Percentiles rank a stretch among this genome's conserved stretches.
phyloP scores from a whole-genome alignment of 164 flowering plant genomes.

The Chloranthus sessilifolius region DNA sequence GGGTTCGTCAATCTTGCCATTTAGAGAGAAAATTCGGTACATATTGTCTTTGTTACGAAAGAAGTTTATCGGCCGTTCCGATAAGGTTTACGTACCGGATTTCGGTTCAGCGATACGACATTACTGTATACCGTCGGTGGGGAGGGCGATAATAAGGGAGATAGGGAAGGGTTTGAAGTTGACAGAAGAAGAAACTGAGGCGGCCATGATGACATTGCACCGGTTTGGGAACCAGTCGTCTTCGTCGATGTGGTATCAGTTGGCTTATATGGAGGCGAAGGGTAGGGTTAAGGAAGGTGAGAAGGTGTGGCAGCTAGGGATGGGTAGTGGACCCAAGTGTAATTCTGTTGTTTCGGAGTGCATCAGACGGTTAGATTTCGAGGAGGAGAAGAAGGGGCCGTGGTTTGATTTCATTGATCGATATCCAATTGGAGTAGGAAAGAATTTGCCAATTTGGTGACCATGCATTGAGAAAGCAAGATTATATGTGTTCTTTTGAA shows the following conservation, averaged over 20 bases:
- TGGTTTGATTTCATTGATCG: slow-evolving; percentile 42
- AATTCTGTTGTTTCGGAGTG: slow-evolving; percentile 46
- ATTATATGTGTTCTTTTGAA: no score
- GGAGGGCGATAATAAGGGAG: slow-evolving; percentile 7
- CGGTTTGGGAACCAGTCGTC: slow-evolving; percentile 18
- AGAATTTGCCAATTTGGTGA: no score
- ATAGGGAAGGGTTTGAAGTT: slow-evolving; percentile 8
- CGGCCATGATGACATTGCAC: slow-evolving; percentile 11
- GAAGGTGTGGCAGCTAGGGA: slow-evolving; percentile 56
- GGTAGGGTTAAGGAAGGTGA: slow-evolving; percentile 48
- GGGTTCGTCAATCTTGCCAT: slow-evolving; percentile 41
- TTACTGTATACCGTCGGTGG: slow-evolving; percentile 55
- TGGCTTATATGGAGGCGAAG: slow-evolving; percentile 16
- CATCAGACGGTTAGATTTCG: slow-evolving; percentile 27
- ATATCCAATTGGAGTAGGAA: slow-evolving; percentile 36
- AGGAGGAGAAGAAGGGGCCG: slow-evolving; percentile 37
- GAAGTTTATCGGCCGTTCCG: slow-evolving; percentile 19
- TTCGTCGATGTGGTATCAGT: slow-evolving; percentile 13
- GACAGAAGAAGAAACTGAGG: slow-evolving; percentile 5
- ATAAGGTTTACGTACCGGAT: slow-evolving; percentile 44
- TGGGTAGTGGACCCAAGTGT: slow-evolving; percentile 63
- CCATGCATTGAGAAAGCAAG: no score
- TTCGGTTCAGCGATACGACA: slow-evolving; percentile 47
- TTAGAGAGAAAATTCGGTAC: slow-evolving; percentile 30
- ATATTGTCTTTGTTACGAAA: slow-evolving; percentile 20